Conservation (phyloP, 2,329 filamentous ascomycete species). For the Ophidiomyces ophidiicola region DNA sequence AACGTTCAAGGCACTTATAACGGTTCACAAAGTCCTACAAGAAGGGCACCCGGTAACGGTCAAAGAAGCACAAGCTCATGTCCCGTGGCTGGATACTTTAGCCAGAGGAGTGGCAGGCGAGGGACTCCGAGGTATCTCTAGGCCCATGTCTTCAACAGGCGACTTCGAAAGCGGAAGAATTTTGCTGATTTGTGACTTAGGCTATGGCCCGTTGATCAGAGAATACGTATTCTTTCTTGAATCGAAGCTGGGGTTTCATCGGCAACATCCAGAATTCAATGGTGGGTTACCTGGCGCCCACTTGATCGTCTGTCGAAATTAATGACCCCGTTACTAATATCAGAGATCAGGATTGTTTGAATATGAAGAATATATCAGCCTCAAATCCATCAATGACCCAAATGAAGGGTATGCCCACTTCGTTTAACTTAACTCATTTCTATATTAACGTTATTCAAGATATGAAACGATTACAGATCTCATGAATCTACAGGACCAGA, state of each 20-base stretch:
- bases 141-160: neutral
- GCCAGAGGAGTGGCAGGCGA: slow-evolving; percentile 72
- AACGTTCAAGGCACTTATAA: slow-evolving; percentile 97
- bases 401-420: slow-evolving; percentile 63
- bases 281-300: slow-evolving; percentile 38
- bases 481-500: slow-evolving; percentile 94
- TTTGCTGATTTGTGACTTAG: slow-evolving; percentile 27
- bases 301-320: neutral
- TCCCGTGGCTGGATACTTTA: slow-evolving; percentile 84
- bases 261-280: slow-evolving; percentile 95
- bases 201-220: slow-evolving; percentile 79
- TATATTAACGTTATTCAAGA: slow-evolving; percentile 21
- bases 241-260: slow-evolving; percentile 90
- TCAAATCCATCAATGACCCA: slow-evolving; percentile 96
- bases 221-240: slow-evolving; percentile 96
- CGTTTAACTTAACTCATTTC: neutral
- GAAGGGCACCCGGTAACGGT: slow-evolving; percentile 85
- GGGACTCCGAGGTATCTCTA: slow-evolving; percentile 57
- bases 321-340: neutral
- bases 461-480: slow-evolving; percentile 93
- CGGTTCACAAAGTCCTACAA: slow-evolving; percentile 91
- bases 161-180: neutral
- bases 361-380: slow-evolving; percentile 95
- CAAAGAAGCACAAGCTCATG: slow-evolving; percentile 77
- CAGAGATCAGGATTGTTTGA: slow-evolving; percentile 63